phyloP scores from a whole-genome alignment of 169 alveolate genomes.

The Plasmodium inui region DNA sequence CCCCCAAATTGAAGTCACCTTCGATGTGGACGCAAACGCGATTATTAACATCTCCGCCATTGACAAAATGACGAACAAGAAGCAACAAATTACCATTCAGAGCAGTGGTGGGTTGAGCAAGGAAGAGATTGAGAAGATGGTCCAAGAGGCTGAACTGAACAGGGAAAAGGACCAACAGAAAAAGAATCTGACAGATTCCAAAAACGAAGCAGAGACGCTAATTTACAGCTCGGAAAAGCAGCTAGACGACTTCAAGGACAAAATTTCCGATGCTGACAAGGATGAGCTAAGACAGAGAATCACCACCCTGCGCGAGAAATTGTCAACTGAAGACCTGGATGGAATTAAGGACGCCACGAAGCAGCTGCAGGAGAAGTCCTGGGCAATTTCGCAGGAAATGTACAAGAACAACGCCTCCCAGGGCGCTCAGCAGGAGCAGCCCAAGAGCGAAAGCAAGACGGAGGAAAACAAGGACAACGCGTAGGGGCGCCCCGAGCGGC shows the following conservation, averaged over 20 bases:
- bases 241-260: conserved; percentile 89
- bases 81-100: conserved; percentile 96
- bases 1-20: conserved; percentile 96
- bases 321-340: conserved; percentile 88
- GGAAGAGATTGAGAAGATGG: conserved; percentile 95
- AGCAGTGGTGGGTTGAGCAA: conserved; percentile 97
- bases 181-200: conserved; percentile 93
- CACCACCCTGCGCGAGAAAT: conserved; percentile 84
- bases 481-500: background rate
- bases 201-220: conserved; percentile 95
- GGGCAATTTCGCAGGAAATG: conserved; percentile 93
- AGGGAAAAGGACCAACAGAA: conserved; percentile 95
- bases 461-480: conserved; percentile 76
- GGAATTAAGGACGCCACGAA: conserved; percentile 89
- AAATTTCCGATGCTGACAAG: conserved; percentile 90
- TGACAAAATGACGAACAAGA: conserved; percentile 97
- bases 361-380: conserved; percentile 92
- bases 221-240: conserved; percentile 93
- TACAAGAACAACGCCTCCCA: conserved; percentile 82
- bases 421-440: conserved; percentile 76
- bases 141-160: conserved; percentile 96
- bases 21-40: conserved; percentile 99
- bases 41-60: conserved; percentile 97
- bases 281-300: conserved; percentile 88
- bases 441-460: conserved; percentile 75